Base-by-base conservation (phyloP, 345 rosid genomes). In the Clausena lansium region DNA sequence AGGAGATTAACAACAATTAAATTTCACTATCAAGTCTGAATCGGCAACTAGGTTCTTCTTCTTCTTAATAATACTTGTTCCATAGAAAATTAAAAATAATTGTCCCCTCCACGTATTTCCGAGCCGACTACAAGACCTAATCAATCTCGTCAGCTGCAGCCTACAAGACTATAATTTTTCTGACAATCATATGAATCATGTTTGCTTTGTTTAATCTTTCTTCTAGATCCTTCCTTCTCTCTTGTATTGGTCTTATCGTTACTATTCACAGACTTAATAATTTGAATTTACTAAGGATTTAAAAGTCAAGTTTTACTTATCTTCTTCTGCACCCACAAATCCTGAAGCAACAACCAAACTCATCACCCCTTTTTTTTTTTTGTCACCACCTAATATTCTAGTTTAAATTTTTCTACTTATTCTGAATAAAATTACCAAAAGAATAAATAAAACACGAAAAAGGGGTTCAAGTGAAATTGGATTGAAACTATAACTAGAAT, bases 1-100 rank as follows among this genome's bases (percentile, higher is more conserved):
- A 24, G 13, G 33, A 77, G 33, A 77, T 65, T 10, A 30, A 39
- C 39, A 61, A 14, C 50, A 13, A 11, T 45, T 45, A 13, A n/a
- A 38, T 38, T 62, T 79, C 20, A 33, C 41, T 41, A 71, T 74
- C 71, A 24, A 47, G 68, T 78, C 74, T 69, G 82, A 83, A 30
- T 82, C 90, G 63, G 81, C 87, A 39, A 14, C 25, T 22, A 2
- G 52, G 2, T 1, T 30, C n/a, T n/a, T n/a, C 0, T 6, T 36
- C 9, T 47, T 59, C 17, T 30, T 45, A n/a, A 38, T 7, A 45
- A 38, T 7, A 45, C 2, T 39, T 1, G 7, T 54, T 71, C 20
- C 52, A 2, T 41, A 0, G 25, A 13, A 3, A 45, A 13, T 45
- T 11, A 69, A 39, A 24, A 30, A 24, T 47, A 64, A 6, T 58